Evolutionary conservation across 2,329 filamentous ascomycete genomes (phyloP), one percentile per base, ranked within the genome.

Genomic region (Lizonia empirigonia): DNA sequence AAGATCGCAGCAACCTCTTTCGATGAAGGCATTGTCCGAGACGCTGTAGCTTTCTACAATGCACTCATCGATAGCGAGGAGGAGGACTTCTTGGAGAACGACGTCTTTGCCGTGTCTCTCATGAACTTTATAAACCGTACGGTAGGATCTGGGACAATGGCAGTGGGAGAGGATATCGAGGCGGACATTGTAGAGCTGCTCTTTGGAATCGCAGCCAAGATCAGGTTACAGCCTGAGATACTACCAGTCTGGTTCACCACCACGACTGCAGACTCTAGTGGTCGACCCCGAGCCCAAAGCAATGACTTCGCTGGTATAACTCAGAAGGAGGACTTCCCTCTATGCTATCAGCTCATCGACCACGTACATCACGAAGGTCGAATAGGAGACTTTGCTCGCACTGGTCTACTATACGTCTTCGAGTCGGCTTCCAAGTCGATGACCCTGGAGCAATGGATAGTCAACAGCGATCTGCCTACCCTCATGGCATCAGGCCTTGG

Each of bases 151-250:
- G 89, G 89, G 62, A 87, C 84, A 66, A 85, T 90, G 55, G 82
- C 85, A n/a, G 78, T 92, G 4, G 85, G 88, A 29, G 82, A 86
- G 44, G 90, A 96, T 50, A 92, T 90, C 9, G 92, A 97, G 72
- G 88, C 88, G 8, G 86, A 91, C 52, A 86, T 97, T 38, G 90
- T 97, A 42, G 93, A 99, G 76, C 78, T 99, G 48, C 83, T 96
- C 35, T 99, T 99, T 76, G 95, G 93, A 56, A 92, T 99, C 60
- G 91, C 94, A 16, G 95, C 94, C 60, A 97, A 97, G 80, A 96
- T 99, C 62, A 83, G 94, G 36, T 79, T 97, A 55, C 88, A 95
- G 62, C 92, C 94, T 4, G 83, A 87, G 51, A 93, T 97, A 46
- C 77, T 99, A 37, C 84, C 90, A 1, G 89, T 91, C 13, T 99